Base-by-base conservation (phyloP, 2,329 filamentous ascomycete species). In the Diaporthe humulicola region DNA sequence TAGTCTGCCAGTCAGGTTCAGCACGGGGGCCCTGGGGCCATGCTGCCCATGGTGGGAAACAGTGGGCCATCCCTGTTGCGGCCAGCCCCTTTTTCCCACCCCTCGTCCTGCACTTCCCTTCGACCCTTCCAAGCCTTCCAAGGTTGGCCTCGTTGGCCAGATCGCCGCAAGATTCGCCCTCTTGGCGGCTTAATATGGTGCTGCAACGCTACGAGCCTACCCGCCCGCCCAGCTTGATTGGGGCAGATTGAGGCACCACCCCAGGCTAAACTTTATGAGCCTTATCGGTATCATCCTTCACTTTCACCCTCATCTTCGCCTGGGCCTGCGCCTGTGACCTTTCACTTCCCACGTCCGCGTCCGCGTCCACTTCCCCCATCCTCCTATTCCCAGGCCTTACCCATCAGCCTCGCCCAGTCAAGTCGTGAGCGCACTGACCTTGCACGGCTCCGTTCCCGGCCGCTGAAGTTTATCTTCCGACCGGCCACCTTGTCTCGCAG, bases 161-260 rank as follows among this genome's bases (percentile, higher is more conserved):
- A 72, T 72, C 70, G 70, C 70, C 57, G 70, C 70, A 72, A 61
- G 58, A 72, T 60, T 54, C 50, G 40, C 17, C 57, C 70, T 69
- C 64, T 72, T 72, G 70, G 57, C 45, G 54, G 57, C 57, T 38
- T 72, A 72, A 40, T 64, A 52, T 33, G 57, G n/a, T 28, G 48
- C 69, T 71, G 69, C 69, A 17, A 58, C 42, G 40, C 58, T 61
- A 45, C 58, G 38, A 42, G 12, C 56, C 45, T 52, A 38, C 70
- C 45, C 58, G 57, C 57, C 67, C 67, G 19, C 67, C 45, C 25
- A 38, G 19, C 52, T 61, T 42, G 56, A 28, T 72, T 71, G 52
- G 56, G 28, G 54, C n/a, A n/a, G n/a, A n/a, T n/a, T n/a, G n/a
- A n/a, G n/a, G n/a, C n/a, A n/a, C 15, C 30, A 52, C 56, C 54